These are phyloP conservation scores for Rasamsonia emersonii DNA, from an alignment of 2,329 filamentous ascomycete species.

Conservation along the genomic window DNA sequence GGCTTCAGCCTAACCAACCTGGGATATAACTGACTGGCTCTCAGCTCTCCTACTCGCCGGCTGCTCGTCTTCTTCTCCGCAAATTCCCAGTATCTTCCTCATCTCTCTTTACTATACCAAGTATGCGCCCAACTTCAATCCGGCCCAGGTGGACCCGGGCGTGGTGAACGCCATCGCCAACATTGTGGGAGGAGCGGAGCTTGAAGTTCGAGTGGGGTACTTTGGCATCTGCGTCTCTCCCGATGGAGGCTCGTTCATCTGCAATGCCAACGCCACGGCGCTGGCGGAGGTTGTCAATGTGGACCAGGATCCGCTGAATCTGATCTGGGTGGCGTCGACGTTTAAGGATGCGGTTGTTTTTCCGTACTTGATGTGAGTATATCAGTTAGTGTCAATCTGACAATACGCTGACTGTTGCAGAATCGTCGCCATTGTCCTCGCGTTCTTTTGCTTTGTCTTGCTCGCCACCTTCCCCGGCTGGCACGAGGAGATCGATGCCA, in stretches of 20 bases:
- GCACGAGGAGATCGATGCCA: conserved; percentile 80
- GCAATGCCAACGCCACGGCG: conserved; percentile 92
- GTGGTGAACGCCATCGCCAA: conserved; percentile 78
- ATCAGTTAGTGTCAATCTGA: conserved; percentile 8
- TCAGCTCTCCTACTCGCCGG: conserved; percentile 84
- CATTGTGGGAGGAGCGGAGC: conserved; percentile 73
- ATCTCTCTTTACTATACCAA: conserved; percentile 94
- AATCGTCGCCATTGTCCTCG: conserved; percentile 95
- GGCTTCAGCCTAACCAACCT: conserved; percentile 8
- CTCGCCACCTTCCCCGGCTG: conserved; percentile 95
- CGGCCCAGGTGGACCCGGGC: conserved; percentile 83
- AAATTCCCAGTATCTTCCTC: conserved; percentile 93
- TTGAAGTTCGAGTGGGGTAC: conserved; percentile 91
- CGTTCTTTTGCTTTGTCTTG: conserved; percentile 89
- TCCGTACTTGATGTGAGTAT: conserved; percentile 79
- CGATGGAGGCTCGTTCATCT: conserved; percentile 83
- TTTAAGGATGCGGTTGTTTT: conserved; percentile 99
- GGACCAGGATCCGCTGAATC: conserved; percentile 89
- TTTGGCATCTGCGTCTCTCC: conserved; percentile 96
- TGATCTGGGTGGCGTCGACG: conserved; percentile 93
- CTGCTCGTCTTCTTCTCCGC: conserved; percentile 90
- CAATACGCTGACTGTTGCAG: conserved; percentile 35
- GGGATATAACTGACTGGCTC: conserved; percentile 14
- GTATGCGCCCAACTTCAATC: conserved; percentile 73
- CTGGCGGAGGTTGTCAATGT: conserved; percentile 81